Percentiles rank a stretch among this genome's conserved stretches.
phyloP scores from a whole-genome alignment of 2,329 filamentous ascomycete species.

The Aspergillus tubingensis region DNA sequence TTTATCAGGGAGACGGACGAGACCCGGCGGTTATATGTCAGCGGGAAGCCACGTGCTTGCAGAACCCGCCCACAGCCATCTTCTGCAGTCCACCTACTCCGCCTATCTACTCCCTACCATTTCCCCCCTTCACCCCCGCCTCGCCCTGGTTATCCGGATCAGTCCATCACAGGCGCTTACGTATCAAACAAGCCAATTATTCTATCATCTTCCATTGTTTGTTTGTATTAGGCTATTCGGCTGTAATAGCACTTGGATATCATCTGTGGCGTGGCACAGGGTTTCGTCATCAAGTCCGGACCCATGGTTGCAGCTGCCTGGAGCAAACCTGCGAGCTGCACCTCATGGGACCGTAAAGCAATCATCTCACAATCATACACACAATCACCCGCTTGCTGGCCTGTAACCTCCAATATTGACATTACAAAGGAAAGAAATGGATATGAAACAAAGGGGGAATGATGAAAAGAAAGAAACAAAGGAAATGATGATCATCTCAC shows the following conservation, averaged over 20 bases:
- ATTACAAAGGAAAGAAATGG: conserved; percentile 20
- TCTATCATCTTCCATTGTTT: not conserved
- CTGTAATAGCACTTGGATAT: conserved; percentile 2
- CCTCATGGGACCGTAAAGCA: conserved; percentile 13
- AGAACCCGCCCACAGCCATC: not conserved
- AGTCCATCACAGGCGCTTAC: not conserved
- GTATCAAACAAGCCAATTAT: not conserved
- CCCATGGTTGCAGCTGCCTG: not conserved
- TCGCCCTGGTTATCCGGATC: not conserved
- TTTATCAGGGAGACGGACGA: not conserved
- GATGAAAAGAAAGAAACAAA: conserved; percentile 26
- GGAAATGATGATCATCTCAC: conserved; percentile 21
- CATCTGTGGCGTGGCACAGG: conserved; percentile 3
- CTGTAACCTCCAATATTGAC: conserved; percentile 30
- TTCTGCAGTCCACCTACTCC: too few relatives aligned
- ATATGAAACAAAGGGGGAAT: conserved; percentile 23
- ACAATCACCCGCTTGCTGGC: conserved; percentile 32
- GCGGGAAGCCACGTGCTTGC: conserved; percentile 4
- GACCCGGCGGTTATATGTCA: conserved; percentile 3
- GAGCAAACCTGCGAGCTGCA: not conserved
- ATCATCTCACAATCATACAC: conserved; percentile 27
- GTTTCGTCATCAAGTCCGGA: conserved; percentile 13
- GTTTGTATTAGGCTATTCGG: conserved; percentile 7
- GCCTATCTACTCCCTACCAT: not conserved
- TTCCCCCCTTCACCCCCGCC: not conserved